Base-by-base conservation (phyloP, 805 yeast genomes). In the Kuraishia floccosa region DNA sequence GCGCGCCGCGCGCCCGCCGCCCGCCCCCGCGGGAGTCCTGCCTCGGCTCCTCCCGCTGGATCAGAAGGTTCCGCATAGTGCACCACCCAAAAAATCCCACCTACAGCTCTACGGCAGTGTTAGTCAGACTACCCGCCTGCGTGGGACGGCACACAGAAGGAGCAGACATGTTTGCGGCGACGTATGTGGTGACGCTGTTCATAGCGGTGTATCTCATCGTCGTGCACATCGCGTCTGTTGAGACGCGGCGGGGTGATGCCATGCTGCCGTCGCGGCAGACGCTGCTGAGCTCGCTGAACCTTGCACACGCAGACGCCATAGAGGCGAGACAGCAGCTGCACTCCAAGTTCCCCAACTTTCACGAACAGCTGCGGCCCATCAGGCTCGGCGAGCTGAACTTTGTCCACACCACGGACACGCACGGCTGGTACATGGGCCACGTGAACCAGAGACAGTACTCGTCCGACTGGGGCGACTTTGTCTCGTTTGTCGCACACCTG, bases 381-480 rank as follows among this genome's bases (percentile, higher is more conserved):
- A 46, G 52, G 8, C 65, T 86, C 68, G 86, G 87, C 0, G 71
- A 76, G 34, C 35, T 91, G 28, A 89, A 91, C 56, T 83, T 91
- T 43, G 45, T 89, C 17, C 97, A 89, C 46, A 87, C 97, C 1
- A 91, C 98, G 1, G 98, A 91, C 46, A 89, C 96, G 2, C 98
- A 91, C 52, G 96, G 91, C 1, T 91, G 98, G 98, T 72, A 80
- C 39, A 76, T 89, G 4, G 96, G 96, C 0, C 98, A 89, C 56
- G 43, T 72, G 24, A 75, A 76, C 40, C 96, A 87, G 50, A 63
- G 68, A 18, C 73, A 71, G 35, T 89, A 76, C 50, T 68, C 77
- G 24, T 91, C 83, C 4, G 83, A 87, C 49, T 89, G 95, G 95
- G 96, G 96, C 7, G 94, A 89, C 46, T 83, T 80, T 36, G 47